phyloP scores from a whole-genome alignment of 2,329 filamentous ascomycete genomes.

The Macrophomina tecta region DNA sequence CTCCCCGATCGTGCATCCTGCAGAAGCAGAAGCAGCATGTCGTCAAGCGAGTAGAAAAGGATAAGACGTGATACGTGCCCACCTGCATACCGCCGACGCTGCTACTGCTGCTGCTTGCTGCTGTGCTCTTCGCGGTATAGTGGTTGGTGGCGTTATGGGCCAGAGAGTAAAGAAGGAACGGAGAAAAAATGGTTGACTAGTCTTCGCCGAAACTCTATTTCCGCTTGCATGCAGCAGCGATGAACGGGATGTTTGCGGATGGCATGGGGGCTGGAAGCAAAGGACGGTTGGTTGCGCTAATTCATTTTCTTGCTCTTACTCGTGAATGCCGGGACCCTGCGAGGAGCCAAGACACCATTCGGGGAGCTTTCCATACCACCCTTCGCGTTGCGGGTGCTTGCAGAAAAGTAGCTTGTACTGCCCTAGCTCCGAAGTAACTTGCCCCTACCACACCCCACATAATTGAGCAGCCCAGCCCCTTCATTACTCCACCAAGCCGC shows the following conservation, averaged over 20 bases:
- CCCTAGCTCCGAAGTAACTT: conserved; percentile 6
- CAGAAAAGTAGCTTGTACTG: conserved; percentile 4
- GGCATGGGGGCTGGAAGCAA: not conserved
- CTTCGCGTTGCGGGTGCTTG: conserved; percentile 20
- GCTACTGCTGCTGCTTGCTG: not conserved
- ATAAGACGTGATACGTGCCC: not conserved
- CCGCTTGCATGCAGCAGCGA: conserved; percentile 19
- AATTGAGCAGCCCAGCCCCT: not conserved
- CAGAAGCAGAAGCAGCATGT: not conserved
- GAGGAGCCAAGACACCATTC: not conserved
- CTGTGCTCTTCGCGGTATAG: conserved; percentile 6
- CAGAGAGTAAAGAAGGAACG: not conserved
- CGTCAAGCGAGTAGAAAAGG: not conserved
- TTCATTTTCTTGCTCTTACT: conserved; percentile 8
- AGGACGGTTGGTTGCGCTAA: not conserved
- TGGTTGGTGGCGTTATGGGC: conserved; percentile 6
- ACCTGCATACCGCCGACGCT: too few species aligned
- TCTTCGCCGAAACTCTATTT: conserved; percentile 19
- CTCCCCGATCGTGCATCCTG: not conserved
- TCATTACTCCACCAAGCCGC: not conserved
- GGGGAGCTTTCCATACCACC: conserved; percentile 2
- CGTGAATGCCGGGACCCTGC: not conserved
- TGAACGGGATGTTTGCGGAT: not conserved
- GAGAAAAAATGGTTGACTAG: conserved; percentile 13
- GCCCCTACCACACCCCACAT: not conserved